Conservation (phyloP, 2,329 filamentous ascomycete genomes). For the Ilyonectria robusta region DNA sequence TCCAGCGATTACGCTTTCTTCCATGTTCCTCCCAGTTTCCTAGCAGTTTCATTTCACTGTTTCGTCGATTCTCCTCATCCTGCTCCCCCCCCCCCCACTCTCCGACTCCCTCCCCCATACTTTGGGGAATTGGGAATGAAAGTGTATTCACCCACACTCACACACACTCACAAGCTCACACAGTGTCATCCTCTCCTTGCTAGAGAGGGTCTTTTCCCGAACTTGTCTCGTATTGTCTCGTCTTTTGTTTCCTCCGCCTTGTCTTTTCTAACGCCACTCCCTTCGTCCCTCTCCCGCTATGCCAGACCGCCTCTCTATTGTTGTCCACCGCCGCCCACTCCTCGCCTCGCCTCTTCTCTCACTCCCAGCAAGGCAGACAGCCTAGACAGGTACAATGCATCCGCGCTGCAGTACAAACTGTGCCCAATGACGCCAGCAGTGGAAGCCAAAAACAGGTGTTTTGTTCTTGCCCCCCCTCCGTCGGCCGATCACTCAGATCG, state of each 20-base stretch:
- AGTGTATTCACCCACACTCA: background rate
- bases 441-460: conserved; percentile 33
- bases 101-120: background rate
- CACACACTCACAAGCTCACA: background rate
- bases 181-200: conserved; percentile 6
- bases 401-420: conserved; percentile 4
- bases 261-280: conserved; percentile 21
- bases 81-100: background rate
- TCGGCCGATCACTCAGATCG: conserved; percentile 43
- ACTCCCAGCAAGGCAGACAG: conserved; percentile 18
- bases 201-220: conserved; percentile 2
- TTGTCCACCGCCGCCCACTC: conserved; percentile 19
- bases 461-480: conserved; percentile 35
- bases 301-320: conserved; percentile 30
- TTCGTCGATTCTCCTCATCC: background rate
- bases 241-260: conserved; percentile 2
- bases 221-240: conserved; percentile 15
- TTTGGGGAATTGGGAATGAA: background rate
- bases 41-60: background rate
- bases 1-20: background rate
- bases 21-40: background rate
- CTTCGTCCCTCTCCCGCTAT: background rate
- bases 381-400: conserved; percentile 1
- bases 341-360: conserved; percentile 1
- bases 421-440: conserved; percentile 38